A percentile compares a stretch with the other conserved stretches of the same genome.
Conservation (phyloP, 2,329 filamentous ascomycete species). For the Periconia sp. region DNA sequence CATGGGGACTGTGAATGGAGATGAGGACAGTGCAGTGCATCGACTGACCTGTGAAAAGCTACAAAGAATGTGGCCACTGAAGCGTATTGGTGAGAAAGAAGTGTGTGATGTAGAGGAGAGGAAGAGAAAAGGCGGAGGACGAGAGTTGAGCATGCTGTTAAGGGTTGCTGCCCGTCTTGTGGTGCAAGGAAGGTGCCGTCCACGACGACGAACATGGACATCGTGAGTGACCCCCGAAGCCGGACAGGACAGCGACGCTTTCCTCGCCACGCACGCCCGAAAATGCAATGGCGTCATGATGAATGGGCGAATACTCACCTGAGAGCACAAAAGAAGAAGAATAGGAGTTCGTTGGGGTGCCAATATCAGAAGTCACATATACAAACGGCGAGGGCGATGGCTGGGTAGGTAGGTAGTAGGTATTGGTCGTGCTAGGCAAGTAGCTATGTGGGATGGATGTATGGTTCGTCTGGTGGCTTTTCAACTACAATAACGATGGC, state of each 20-base stretch:
- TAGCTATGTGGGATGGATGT: not conserved
- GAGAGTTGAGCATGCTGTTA: conserved; percentile 15
- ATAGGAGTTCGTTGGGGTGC: not conserved
- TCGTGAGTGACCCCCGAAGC: not conserved
- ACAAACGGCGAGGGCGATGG: conserved; percentile 11
- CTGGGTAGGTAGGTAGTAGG: no score
- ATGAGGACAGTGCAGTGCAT: not conserved
- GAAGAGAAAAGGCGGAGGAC: conserved; percentile 19
- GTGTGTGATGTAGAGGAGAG: conserved; percentile 33
- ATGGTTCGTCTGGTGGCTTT: conserved; percentile 3
- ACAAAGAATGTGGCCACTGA: conserved; percentile 50
- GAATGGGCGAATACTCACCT: no score
- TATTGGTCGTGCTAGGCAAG: no score
- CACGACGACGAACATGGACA: conserved; percentile 17
- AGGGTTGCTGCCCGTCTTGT: conserved; percentile 23
- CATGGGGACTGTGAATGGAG: not conserved
- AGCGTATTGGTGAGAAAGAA: conserved; percentile 45
- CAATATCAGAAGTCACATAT: conserved; percentile 14
- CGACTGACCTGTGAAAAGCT: conserved; percentile 45
- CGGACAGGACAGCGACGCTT: not conserved
- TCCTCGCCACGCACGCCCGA: not conserved
- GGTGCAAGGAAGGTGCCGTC: conserved; percentile 30
- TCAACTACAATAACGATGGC: not conserved
- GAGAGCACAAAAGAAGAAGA: conserved; percentile 2
- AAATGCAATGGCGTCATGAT: not conserved